Evolutionary conservation across 345 rosid genomes (phyloP), one percentile per base, ranked within the genome.

Genomic region (Erucastrum elatum): DNA sequence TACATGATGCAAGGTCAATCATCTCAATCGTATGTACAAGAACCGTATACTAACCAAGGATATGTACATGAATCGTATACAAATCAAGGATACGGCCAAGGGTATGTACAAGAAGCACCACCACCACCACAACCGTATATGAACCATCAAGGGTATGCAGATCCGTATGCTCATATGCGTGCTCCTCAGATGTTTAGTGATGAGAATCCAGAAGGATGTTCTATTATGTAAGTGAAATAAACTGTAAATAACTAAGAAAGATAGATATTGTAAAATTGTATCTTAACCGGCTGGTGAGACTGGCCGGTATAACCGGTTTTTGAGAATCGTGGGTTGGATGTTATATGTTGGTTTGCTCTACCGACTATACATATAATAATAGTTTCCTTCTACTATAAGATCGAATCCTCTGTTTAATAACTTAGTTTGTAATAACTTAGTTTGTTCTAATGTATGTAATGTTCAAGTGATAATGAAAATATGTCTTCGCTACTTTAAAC

Each of bases 141-240:
- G 77, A 83, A 80, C 65, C 51, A 66, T 4, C 84, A 74, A 16
- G 86, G 82, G 0, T 82, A 80, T 13, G 77, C n/a, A 80, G 87
- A 84, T 55, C 89, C 82, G 4, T 49, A 49, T 9, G 83, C 75
- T 6, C 82, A 66, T 3, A 4, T 68, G 66, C 84, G 85, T 29
- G 87, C 92, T 21, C 94, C 97, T 3, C 90, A 91, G 81, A 84
- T 94, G 87, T 91, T 94, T 64, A 91, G 97, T 41, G 98, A 94
- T 66, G 98, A 94, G 87, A 91, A 94, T 82, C 98, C 97, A 3
- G 89, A 94, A 58, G 89, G 90, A 0, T 94, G 98, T 63, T 87
- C 89, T 35, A 51, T 94, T 8, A 91, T 94, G 94, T 91, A 16
- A 27, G 41, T 1, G 0, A 0, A 4, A 4, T 9, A 53, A 8